Evolutionary conservation across 192 early-diverging fungal species (phyloP).

Genomic region (Rhizophagus prolifer): DNA sequence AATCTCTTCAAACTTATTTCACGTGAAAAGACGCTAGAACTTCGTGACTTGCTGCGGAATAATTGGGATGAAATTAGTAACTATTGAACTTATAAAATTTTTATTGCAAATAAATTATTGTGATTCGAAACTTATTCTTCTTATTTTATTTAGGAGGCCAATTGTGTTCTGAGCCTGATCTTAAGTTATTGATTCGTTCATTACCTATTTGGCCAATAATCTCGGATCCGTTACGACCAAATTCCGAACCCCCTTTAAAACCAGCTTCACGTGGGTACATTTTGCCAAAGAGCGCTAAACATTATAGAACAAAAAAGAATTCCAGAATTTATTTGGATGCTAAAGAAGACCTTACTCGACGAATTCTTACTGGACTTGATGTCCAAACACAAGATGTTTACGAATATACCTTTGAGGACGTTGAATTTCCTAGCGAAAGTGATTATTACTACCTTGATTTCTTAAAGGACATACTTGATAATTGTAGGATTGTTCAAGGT

Average conservation of each 20-base stretch:
- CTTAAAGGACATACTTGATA: not conserved
- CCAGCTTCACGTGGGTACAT: not conserved
- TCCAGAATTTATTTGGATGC: not conserved
- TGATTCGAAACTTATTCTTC: too few species aligned
- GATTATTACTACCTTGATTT: not conserved
- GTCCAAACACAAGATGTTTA: not conserved
- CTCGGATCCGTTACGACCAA: not conserved
- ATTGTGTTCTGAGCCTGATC: not conserved
- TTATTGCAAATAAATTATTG: not conserved
- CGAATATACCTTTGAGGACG: not conserved
- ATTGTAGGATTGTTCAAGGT: not conserved
- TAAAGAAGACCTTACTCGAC: too few species aligned
- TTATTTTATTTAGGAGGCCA: not conserved
- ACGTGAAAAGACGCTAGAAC: not conserved
- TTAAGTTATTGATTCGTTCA: not conserved
- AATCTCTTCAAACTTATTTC: not conserved
- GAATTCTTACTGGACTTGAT: not conserved
- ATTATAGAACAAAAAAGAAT: not conserved
- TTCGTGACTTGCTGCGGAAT: not conserved
- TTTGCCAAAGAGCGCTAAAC: not conserved
- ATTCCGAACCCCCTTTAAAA: not conserved
- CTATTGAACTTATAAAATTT: not conserved
- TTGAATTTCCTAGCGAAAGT: not conserved
- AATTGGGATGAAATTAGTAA: slow-evolving; percentile 1
- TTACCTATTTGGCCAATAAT: slow-evolving; percentile 10